Percentiles rank a stretch among this genome's conserved stretches.
phyloP scores from a whole-genome alignment of 176 grass and related monocot genomes.

The Alloteropsis semialata region DNA sequence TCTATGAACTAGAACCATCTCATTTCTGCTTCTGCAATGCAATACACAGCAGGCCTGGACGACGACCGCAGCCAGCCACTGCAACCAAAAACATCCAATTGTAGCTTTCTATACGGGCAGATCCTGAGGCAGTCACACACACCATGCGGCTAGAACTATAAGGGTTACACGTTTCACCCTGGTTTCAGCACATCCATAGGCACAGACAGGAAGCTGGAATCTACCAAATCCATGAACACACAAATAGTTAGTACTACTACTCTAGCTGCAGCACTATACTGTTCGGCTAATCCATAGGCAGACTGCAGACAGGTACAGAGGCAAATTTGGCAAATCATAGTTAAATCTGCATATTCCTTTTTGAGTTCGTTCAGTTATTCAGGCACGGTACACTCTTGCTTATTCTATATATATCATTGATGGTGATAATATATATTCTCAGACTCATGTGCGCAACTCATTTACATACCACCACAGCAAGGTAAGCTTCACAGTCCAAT shows the following conservation, averaged over 20 bases:
- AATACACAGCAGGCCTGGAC: background rate
- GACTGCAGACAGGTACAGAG: background rate
- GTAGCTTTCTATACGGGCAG: background rate
- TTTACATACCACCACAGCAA: slow-evolving; percentile 51
- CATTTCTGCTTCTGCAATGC: background rate
- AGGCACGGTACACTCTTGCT: slow-evolving; percentile 26
- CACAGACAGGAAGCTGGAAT: background rate
- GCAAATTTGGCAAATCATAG: slow-evolving; percentile 9
- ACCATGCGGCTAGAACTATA: too few species aligned
- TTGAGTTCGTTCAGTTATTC: background rate
- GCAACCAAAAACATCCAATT: background rate
- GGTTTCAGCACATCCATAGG: background rate
- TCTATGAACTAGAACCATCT: background rate
- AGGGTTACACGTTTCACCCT: background rate
- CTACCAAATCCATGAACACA: background rate
- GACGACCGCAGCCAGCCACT: background rate
- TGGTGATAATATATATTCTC: slow-evolving; percentile 34
- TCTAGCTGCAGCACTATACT: background rate
- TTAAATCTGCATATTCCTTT: slow-evolving; percentile 31
- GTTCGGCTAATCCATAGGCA: background rate
- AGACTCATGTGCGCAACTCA: slow-evolving; percentile 16
- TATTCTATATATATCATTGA: slow-evolving; percentile 51
- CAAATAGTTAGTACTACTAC: background rate
- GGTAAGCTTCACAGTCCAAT: slow-evolving; percentile 39
- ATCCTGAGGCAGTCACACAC: background rate